Base-by-base conservation (phyloP, 2,329 filamentous ascomycete genomes). In the Aspergillus niger region DNA sequence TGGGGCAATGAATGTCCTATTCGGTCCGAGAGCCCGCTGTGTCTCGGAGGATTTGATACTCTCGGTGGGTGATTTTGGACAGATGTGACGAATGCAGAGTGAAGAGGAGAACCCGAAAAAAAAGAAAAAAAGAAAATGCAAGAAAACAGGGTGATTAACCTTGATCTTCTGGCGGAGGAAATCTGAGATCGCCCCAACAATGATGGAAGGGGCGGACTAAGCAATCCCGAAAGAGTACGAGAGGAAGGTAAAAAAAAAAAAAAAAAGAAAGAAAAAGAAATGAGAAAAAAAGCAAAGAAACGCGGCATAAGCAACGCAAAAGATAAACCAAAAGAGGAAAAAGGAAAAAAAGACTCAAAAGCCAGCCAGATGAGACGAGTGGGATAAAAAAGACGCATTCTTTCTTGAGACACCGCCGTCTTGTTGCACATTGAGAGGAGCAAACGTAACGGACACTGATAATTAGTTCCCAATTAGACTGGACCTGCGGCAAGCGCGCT, bases 401-500 rank as follows among this genome's bases (percentile, higher is more conserved):
- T 52, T 62, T 44, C 26, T 57, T 51, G 47, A 48, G 58, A 60
- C 58, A 63, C 61, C 58, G 55, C 57, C 52, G 39, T 44, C 48
- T 17, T 49, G 44, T 50, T 32, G 38, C 47, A 57, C 51, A 51
- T 62, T 47, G 57, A 43, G 49, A 54, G 36, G 41, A 55, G 48
- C 49, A 57, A 55, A 55, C 32, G n/a, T 47, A 49, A 53, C 38
- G 41, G 52, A 28, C 54, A 36, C 22, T 30, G 30, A 53, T 51
- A 41, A 60, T 60, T 54, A 32, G 22, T 30, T 53, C n/a, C 57
- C 20, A 53, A 44, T 22, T 30, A 28, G 49, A 50, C 57, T 43
- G 56, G 44, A 61, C 32, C 53, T 58, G 73, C 74, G 74, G 74
- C 71, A 77, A 76, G 69, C 74, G 74, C 74, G 74, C 74, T 72